Evolutionary conservation across 2,329 filamentous ascomycete genomes (phyloP).

Genomic region (Diaporthe eres): DNA sequence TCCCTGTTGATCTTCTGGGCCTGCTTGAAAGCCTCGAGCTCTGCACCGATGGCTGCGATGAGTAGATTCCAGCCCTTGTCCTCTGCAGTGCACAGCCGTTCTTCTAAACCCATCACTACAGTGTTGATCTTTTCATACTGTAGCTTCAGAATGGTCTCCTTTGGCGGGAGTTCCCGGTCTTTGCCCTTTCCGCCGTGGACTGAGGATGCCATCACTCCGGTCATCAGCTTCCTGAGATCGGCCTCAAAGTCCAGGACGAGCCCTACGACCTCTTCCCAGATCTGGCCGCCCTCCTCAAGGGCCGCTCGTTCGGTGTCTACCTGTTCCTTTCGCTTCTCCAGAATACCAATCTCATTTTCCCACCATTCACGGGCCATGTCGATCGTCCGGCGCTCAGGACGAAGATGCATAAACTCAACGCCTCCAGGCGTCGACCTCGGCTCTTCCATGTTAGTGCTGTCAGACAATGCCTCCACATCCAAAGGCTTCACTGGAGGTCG

Average conservation of each 20-base stretch:
- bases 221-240: slow-evolving; percentile 70
- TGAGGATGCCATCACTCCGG: slow-evolving; percentile 46
- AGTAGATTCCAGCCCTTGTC: slow-evolving; percentile 79
- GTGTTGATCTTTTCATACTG: slow-evolving; percentile 70
- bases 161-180: slow-evolving; percentile 47
- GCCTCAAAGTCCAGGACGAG: slow-evolving; percentile 76
- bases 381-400: slow-evolving; percentile 75
- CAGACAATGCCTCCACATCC: slow-evolving; percentile 59
- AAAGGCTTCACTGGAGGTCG: slow-evolving; percentile 69
- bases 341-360: slow-evolving; percentile 71
- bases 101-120: slow-evolving; percentile 69
- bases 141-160: slow-evolving; percentile 55
- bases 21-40: slow-evolving; percentile 52
- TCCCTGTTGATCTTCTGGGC: slow-evolving; percentile 50
- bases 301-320: slow-evolving; percentile 75
- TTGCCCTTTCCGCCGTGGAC: slow-evolving; percentile 51
- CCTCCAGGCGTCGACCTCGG: slow-evolving; percentile 55
- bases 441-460: slow-evolving; percentile 38
- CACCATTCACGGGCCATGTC: slow-evolving; percentile 81
- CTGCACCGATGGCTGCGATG: slow-evolving; percentile 82
- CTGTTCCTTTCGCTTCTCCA: slow-evolving; percentile 67
- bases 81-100: slow-evolving; percentile 68
- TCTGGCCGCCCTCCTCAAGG: slow-evolving; percentile 74
- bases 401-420: slow-evolving; percentile 71
- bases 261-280: slow-evolving; percentile 76